phyloP scores from a whole-genome alignment of 192 early-diverging fungal genomes.

The Mortierella hygrophila region DNA sequence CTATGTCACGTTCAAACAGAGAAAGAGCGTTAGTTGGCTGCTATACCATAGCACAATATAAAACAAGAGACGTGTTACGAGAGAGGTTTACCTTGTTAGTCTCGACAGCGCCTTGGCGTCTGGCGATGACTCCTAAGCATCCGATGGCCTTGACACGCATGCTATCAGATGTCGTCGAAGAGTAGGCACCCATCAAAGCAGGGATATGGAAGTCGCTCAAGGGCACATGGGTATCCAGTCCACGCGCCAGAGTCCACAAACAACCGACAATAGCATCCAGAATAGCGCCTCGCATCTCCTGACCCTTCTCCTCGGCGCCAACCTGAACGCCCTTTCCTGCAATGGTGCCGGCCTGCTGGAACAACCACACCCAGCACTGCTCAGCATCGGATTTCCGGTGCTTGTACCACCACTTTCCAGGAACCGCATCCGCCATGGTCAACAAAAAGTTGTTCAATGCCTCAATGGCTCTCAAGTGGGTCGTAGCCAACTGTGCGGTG shows the following conservation, averaged over 20 bases:
- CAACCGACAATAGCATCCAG: constrained; percentile 79
- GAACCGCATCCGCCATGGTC: constrained; percentile 74
- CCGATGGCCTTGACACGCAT: constrained; percentile 79
- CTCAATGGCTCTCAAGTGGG: constrained; percentile 76
- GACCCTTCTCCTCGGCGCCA: constrained; percentile 62
- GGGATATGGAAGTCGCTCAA: constrained; percentile 57
- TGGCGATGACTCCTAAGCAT: constrained; percentile 80
- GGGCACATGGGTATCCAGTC: constrained; percentile 69
- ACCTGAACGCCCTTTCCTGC: constrained; percentile 64
- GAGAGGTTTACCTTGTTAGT: constrained; percentile 70
- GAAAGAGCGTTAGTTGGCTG: neutral
- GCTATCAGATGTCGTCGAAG: constrained; percentile 56
- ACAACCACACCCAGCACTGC: constrained; percentile 71
- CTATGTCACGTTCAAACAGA: constrained; percentile 29
- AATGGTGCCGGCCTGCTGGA: constrained; percentile 66
- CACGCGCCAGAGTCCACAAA: constrained; percentile 83
- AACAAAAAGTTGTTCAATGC: constrained; percentile 84
- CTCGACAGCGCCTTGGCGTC: constrained; percentile 73
- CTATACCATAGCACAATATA: neutral
- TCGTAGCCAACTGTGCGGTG: constrained; percentile 65
- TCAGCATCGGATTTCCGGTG: constrained; percentile 57
- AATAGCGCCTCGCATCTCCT: constrained; percentile 65
- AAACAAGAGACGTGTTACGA: neutral
- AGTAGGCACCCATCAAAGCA: constrained; percentile 59
- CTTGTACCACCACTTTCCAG: constrained; percentile 75